phyloP scores from a whole-genome alignment of 164 flowering plant species.

The Umbellularia californica region DNA sequence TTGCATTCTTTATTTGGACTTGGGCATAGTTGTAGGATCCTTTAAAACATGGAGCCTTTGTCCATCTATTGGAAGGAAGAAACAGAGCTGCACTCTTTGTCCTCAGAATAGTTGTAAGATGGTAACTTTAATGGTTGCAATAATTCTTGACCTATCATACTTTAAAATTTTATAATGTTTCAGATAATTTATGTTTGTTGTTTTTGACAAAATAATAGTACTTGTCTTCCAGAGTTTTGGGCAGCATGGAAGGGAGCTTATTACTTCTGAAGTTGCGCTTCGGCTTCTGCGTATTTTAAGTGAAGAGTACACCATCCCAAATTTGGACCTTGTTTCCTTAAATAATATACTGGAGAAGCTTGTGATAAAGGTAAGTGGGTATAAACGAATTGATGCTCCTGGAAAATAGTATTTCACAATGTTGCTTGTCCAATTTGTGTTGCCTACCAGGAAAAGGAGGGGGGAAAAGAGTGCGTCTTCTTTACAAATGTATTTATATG shows the following conservation, averaged over 20 bases:
- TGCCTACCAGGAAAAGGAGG: too few relatives aligned
- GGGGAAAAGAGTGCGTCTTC: too few relatives aligned
- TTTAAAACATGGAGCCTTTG: neutral
- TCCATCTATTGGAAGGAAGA: neutral
- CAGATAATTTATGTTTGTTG: conserved; percentile 65
- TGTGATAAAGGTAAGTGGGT: conserved; percentile 61
- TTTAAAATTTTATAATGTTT: conserved; percentile 17
- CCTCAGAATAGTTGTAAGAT: neutral
- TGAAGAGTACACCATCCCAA: conserved; percentile 60
- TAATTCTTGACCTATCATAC: neutral
- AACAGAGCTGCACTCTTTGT: too few relatives aligned
- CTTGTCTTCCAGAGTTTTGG: conserved; percentile 99
- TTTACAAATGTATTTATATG: too few relatives aligned
- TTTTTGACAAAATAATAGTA: conserved; percentile 95
- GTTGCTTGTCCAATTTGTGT: too few relatives aligned
- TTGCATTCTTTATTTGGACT: neutral
- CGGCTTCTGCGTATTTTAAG: conserved; percentile 70
- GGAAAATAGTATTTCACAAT: too few relatives aligned
- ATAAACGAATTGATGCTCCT: neutral
- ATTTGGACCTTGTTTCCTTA: conserved; percentile 34
- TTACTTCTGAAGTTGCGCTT: conserved; percentile 89
- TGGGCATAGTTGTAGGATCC: neutral
- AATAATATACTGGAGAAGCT: conserved; percentile 60
- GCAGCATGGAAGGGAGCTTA: conserved; percentile 98
- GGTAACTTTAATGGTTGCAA: neutral